These are phyloP conservation scores for Linnemannia zychae DNA, from an alignment of 192 early-diverging fungal genomes.

Conservation along the genomic window DNA sequence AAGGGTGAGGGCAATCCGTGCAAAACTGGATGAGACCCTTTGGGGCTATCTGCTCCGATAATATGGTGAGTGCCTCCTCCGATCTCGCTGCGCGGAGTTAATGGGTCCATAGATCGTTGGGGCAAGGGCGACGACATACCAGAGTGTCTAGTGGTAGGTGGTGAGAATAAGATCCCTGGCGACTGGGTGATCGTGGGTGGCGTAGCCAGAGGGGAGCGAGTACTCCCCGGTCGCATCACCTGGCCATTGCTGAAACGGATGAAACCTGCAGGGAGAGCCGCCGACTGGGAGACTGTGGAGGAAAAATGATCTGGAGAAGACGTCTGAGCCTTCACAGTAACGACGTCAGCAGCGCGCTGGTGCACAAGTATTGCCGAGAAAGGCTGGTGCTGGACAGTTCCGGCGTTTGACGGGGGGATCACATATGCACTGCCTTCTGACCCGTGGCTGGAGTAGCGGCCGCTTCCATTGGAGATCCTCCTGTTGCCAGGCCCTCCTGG, in stretches of 20 bases:
- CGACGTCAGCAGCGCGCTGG: constrained; percentile 9
- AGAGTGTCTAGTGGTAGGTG: constrained; percentile 34
- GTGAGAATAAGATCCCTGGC: constrained; percentile 29
- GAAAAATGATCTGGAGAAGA: background rate
- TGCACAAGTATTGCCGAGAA: constrained; percentile 22
- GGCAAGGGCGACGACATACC: constrained; percentile 40
- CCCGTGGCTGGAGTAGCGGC: constrained; percentile 13
- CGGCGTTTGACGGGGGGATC: constrained; percentile 12
- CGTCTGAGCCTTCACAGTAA: background rate
- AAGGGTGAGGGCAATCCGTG: constrained; percentile 26
- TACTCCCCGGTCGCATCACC: constrained; percentile 4
- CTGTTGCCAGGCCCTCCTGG: constrained; percentile 11
- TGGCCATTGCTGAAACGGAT: constrained; percentile 30
- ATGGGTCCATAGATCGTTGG: constrained; percentile 35
- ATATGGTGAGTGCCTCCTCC: background rate
- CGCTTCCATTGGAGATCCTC: constrained; percentile 28
- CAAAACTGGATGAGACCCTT: constrained; percentile 20
- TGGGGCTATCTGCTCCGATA: constrained; percentile 21
- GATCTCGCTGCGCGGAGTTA: constrained; percentile 13
- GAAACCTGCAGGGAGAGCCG: background rate
- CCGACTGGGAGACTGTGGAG: background rate
- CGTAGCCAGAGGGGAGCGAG: constrained; percentile 30
- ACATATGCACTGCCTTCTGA: constrained; percentile 22
- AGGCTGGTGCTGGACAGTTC: constrained; percentile 22
- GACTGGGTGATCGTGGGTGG: constrained; percentile 31